Evolutionary conservation across 2,329 filamentous ascomycete genomes (phyloP).

Genomic region (Cladosporium sp.): DNA sequence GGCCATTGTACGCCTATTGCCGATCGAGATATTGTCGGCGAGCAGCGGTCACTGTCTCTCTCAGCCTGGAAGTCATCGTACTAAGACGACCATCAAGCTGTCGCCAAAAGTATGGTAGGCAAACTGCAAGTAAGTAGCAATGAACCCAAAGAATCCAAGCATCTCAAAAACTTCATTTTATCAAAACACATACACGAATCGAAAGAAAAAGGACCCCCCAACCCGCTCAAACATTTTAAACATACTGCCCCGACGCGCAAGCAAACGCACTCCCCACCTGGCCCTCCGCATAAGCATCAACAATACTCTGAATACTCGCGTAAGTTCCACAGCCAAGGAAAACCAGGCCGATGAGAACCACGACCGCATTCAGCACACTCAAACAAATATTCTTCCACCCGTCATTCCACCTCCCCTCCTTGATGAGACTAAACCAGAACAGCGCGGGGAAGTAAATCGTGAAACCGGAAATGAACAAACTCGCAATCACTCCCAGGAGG

Average conservation of each 20-base stretch:
- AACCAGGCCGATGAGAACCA: conserved; percentile 70
- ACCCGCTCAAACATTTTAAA: neutral
- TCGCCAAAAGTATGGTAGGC: too few species aligned
- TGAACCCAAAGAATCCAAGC: too few species aligned
- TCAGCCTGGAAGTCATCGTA: too few species aligned
- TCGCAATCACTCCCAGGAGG: conserved; percentile 65
- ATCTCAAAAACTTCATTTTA: too few species aligned
- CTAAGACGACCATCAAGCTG: too few species aligned
- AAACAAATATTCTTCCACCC: conserved; percentile 47
- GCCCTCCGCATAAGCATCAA: conserved; percentile 63
- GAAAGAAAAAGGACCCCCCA: too few species aligned
- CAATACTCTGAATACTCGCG: conserved; percentile 63
- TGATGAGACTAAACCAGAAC: conserved; percentile 79
- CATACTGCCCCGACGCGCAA: conserved; percentile 47
- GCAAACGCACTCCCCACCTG: conserved; percentile 68
- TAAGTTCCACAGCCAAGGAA: conserved; percentile 83
- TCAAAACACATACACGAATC: too few species aligned
- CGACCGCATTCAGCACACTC: conserved; percentile 63
- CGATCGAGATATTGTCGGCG: too few species aligned
- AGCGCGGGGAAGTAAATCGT: conserved; percentile 80
- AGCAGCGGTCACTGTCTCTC: too few species aligned
- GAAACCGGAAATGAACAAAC: conserved; percentile 83
- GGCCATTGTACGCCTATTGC: too few species aligned
- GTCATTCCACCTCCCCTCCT: conserved; percentile 65
- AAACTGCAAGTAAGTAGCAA: too few species aligned